Percentiles rank a stretch among this genome's conserved stretches.
Conservation (phyloP, 805 yeast species). For the Dipodascopsis tothii region DNA sequence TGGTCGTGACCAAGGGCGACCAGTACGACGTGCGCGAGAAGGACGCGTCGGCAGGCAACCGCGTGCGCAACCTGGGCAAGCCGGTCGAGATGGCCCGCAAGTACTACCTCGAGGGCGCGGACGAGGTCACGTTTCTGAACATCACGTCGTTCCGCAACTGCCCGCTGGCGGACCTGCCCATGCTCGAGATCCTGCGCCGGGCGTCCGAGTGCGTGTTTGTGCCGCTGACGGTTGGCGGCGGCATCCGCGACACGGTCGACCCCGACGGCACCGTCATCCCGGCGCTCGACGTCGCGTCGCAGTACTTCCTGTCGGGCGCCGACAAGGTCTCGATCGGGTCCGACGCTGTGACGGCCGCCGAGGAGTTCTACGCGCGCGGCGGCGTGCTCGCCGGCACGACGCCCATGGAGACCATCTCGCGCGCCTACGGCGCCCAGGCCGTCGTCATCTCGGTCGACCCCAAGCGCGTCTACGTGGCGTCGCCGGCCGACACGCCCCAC, state of each 20-base stretch:
- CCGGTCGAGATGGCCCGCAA: slow-evolving; percentile 91
- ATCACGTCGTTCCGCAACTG: slow-evolving; percentile 94
- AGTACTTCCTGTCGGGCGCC: slow-evolving; percentile 94
- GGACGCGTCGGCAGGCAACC: slow-evolving; percentile 36
- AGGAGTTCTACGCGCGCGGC: slow-evolving; percentile 58
- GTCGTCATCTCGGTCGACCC: slow-evolving; percentile 99
- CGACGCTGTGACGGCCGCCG: slow-evolving; percentile 92
- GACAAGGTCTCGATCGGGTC: slow-evolving; percentile 97
- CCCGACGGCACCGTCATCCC: slow-evolving; percentile 73
- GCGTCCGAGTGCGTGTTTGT: slow-evolving; percentile 91
- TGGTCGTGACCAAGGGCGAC: slow-evolving; percentile 97
- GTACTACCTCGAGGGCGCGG: slow-evolving; percentile 92
- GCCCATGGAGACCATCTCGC: slow-evolving; percentile 89
- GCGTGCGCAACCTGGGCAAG: slow-evolving; percentile 88
- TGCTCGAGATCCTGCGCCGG: slow-evolving; percentile 76
- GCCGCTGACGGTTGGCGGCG: slow-evolving; percentile 97
- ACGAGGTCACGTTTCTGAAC: slow-evolving; percentile 88
- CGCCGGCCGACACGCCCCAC: slow-evolving; percentile 55
- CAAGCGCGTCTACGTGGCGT: slow-evolving; percentile 66
- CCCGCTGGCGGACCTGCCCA: slow-evolving; percentile 87
- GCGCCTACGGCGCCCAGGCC: slow-evolving; percentile 91
- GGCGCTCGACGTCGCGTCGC: slow-evolving; percentile 82
- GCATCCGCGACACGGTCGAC: slow-evolving; percentile 83
- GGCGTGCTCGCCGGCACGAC: slow-evolving; percentile 58
- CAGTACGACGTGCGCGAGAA: slow-evolving; percentile 95